These are phyloP conservation scores for Aspergillus hiratsukae DNA, from an alignment of 2,329 filamentous ascomycete genomes.

Conservation along the genomic window DNA sequence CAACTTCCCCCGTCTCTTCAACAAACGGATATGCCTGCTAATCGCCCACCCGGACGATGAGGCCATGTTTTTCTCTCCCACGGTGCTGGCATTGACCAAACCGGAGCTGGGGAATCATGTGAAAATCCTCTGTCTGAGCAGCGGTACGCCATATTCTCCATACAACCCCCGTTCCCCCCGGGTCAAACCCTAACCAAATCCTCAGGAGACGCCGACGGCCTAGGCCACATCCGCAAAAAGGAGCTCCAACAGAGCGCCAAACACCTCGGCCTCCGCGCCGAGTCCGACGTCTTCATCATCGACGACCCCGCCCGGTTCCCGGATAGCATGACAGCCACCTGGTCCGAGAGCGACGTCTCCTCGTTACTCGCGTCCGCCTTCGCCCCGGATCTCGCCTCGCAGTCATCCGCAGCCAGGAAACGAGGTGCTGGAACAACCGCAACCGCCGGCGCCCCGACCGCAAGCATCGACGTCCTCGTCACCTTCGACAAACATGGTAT, in stretches of 20 bases:
- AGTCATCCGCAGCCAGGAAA: constrained; percentile 35
- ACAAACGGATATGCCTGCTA: constrained; percentile 84
- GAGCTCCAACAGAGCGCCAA: constrained; percentile 80
- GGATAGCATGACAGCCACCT: constrained; percentile 79
- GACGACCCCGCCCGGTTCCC: constrained; percentile 73
- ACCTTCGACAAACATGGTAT: constrained; percentile 85
- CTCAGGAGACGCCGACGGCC: constrained; percentile 74
- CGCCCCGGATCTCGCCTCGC: constrained; percentile 55
- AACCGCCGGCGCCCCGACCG: constrained; percentile 44
- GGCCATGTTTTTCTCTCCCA: constrained; percentile 98
- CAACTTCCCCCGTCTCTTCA: constrained; percentile 58
- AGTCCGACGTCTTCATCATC: constrained; percentile 80
- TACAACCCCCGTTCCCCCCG: background rate
- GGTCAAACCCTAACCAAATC: background rate
- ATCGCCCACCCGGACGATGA: constrained; percentile 98
- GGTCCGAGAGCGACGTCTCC: constrained; percentile 68
- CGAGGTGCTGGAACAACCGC: constrained; percentile 21
- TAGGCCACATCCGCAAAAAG: constrained; percentile 75
- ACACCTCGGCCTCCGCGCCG: constrained; percentile 66
- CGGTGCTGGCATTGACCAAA: constrained; percentile 75
- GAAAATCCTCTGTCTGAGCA: constrained; percentile 89
- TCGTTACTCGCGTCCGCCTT: constrained; percentile 68
- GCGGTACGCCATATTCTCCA: constrained; percentile 49
- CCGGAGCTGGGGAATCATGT: constrained; percentile 82
- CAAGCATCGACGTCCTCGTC: constrained; percentile 72